Evolutionary conservation across 1,284 basidiomycete species (phyloP), one percentile per base, ranked within the genome.

Genomic region (Boletus coffeatus): DNA sequence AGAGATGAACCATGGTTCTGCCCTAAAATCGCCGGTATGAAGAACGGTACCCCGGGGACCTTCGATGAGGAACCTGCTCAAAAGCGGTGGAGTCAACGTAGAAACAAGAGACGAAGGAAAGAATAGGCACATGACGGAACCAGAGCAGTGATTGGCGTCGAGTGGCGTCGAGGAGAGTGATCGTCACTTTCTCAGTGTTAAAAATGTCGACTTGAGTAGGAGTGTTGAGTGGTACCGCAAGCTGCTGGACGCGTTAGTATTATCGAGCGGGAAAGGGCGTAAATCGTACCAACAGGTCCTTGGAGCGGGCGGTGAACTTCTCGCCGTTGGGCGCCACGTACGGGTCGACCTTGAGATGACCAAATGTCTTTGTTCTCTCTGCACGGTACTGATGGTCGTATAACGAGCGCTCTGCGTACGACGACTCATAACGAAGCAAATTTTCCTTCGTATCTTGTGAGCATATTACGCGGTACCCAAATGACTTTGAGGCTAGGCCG

Each of bases 61-160:
- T 71, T 94, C 90, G 61, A 97, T 85, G 16, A 97, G 82, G 74
- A 92, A 96, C 93, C 93, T 96, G 46, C 62, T 52, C 18, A n/a
- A 46, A 61, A 60, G 14, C 14, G 6, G 3, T 18, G 39, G 8
- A 46, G 52, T 57, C 61, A 59, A 32, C 0, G 14, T 0, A n/a
- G 56, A 46, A 4, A 8, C 0, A n/a, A 5, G 34, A 34, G 14
- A 53, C 21, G 1, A 11, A 11, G n/a, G n/a, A 4, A 5, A 16
- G 8, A 5, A 18, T 14, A 64, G 86, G 56, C 69, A 95, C 95
- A 98, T 97, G 36, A 93, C 86, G 0, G 93, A 89, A 0, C 96
- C 96, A 10, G 93, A 94, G 74, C 94, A 97, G 72, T 98, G 96
- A 71, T 98, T 98, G 2, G 96, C 94, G 68, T 96, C 91, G 14